Conservation (phyloP, 257 asterid genomes). For the Gentiana dahurica region DNA sequence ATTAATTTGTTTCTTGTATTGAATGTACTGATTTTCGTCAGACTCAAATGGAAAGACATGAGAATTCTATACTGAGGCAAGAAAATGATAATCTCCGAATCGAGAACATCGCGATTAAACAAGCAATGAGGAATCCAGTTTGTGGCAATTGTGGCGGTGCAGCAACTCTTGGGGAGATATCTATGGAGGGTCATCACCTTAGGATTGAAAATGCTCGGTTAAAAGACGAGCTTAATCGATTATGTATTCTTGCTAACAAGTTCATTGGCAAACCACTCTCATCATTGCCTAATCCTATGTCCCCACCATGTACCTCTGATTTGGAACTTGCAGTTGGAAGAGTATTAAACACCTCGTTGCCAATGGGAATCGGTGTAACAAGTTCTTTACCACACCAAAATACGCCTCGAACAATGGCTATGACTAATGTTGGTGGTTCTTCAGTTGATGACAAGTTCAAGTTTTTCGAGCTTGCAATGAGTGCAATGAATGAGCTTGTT, state of each 20-base stretch:
- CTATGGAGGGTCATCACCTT: constrained; percentile 52
- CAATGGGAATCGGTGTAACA: constrained; percentile 36
- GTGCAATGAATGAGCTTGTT: constrained; percentile 58
- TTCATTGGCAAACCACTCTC: constrained; percentile 32
- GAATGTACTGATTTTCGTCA: constrained; percentile 11
- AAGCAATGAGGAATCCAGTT: constrained; percentile 49
- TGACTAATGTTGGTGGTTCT: constrained; percentile 22
- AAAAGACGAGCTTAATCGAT: constrained; percentile 48
- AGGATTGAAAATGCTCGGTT: constrained; percentile 61
- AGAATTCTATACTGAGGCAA: constrained; percentile 53
- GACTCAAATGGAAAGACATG: constrained; percentile 76
- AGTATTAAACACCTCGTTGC: constrained; percentile 26
- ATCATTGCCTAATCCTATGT: constrained; percentile 13
- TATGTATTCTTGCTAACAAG: constrained; percentile 33
- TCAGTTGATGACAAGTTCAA: constrained; percentile 24
- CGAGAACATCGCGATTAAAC: constrained; percentile 61
- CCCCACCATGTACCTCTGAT: constrained; percentile 23
- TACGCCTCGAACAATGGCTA: constrained; percentile 20
- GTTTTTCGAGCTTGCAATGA: constrained; percentile 45
- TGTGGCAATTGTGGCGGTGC: constrained; percentile 64
- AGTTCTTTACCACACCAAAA: constrained; percentile 19
- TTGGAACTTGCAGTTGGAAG: constrained; percentile 54
- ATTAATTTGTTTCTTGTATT: background rate
- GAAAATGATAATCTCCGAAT: constrained; percentile 65
- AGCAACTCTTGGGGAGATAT: constrained; percentile 43